Base-by-base conservation (phyloP, 345 rosid species). In the Corymbia maculata region DNA sequence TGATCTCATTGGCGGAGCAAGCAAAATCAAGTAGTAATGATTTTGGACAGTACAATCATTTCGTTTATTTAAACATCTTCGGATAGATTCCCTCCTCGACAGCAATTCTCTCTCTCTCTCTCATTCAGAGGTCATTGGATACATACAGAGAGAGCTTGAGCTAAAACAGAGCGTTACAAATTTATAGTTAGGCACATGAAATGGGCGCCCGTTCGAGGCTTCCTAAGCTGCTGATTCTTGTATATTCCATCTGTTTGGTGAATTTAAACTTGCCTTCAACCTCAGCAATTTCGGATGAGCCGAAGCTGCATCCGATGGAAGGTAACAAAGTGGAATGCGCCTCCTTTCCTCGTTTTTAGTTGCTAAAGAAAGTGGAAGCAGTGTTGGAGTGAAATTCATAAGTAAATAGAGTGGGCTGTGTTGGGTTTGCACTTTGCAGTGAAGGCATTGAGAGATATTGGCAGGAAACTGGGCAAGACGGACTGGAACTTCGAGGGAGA, bases 401-500 rank as follows among this genome's bases (percentile, higher is more conserved):
- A 5, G 42, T 9, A 6, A 30, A 21, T 30, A 0, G 52, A 21
- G 64, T 0, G 45, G 52, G 26, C 15, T 57, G 24, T 22, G 51
- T 59, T 44, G 51, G 28, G 32, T 51, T n/a, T 64, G 52, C 32
- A 44, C 6, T 32, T 53, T 85, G 91, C 94, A 96, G 99, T 95
- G 94, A 90, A 91, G 79, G 95, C 95, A 86, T 47, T 97, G 89
- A 93, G 89, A 90, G 95, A 91, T 59, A 94, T 96, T 90, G 97
- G 92, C 87, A 91, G 86, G 91, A 94, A 91, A 87, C 19, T 96
- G 88, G 98, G 95, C 92, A 95, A 94, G 90, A 93, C 88, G 85
- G 97, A 95, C 85, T 97, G 98, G 98, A 89, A 94, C 82, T 95
- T 95, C 84, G 88, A 90, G 28, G 90, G 91, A 86, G 99, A 96